Evolutionary conservation across 805 yeast genomes (phyloP).

Genomic region (Wickerhamomyces rabaulensis): DNA sequence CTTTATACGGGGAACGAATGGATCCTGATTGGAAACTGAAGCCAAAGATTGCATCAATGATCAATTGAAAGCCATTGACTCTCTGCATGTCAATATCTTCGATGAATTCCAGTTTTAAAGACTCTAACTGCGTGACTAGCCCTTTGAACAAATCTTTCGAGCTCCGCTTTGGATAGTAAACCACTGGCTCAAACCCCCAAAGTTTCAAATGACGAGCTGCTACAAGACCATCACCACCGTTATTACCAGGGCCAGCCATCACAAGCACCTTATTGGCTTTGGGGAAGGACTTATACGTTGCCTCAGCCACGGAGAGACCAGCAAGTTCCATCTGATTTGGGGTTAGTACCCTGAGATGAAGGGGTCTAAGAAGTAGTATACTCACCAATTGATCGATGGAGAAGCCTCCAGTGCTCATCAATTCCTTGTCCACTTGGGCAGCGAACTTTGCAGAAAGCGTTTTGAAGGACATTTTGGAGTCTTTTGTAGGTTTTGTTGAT

Average conservation of each 20-base stretch:
- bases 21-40: constrained; percentile 86
- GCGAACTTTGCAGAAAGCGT: constrained; percentile 51
- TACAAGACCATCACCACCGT: constrained; percentile 94
- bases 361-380: too few relatives aligned
- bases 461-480: constrained; percentile 23
- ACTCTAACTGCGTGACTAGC: constrained; percentile 60
- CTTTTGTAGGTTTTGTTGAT: not conserved
- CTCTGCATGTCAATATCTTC: constrained; percentile 30
- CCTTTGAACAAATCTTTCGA: constrained; percentile 53
- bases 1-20: constrained; percentile 69
- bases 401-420: constrained; percentile 81
- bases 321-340: constrained; percentile 81
- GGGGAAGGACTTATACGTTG: constrained; percentile 66
- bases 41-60: constrained; percentile 87
- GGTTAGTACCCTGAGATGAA: too few relatives aligned
- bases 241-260: constrained; percentile 93
- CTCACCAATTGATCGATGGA: constrained; percentile 69
- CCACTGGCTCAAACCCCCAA: constrained; percentile 71
- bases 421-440: constrained; percentile 72
- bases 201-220: constrained; percentile 86
- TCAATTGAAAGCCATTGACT: constrained; percentile 24
- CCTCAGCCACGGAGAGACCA: constrained; percentile 90
- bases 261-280: constrained; percentile 47
- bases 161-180: constrained; percentile 74
- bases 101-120: constrained; percentile 58